Base-by-base conservation (phyloP, 495 filamentous ascomycete species). In the Cairneyella variabilis region DNA sequence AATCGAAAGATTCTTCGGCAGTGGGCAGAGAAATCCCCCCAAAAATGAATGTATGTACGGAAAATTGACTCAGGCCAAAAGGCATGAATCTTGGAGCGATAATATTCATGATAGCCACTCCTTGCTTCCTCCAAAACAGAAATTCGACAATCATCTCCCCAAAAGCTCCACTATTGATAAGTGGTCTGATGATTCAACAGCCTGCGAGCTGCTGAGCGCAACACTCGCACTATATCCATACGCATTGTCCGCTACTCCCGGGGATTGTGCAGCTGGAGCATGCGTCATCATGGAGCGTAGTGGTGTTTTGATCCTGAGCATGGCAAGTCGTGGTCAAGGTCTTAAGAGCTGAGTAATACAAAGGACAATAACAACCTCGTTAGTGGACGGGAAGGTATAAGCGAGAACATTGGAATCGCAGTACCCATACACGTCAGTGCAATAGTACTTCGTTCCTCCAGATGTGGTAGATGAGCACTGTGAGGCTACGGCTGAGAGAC, bases 271-370 rank as follows among this genome's bases (percentile, higher is more conserved):
- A 79, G 76, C 30, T 70, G 78, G 5, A 72, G 79, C 22, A 56
- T 86, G 83, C 12, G 83, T 83, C 49, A 78, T 66, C 83, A 56
- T 86, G 83, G 9, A 86, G 66, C 14, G 72, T 74, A 8, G 80
- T 85, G 30, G 76, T 81, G 1, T 73, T 71, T 64, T 80, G 78
- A 57, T 84, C 82, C 63, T 85, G 81, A 7, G 56, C 69, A 54
- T 83, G 78, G 68, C 82, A 85, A 2, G 51, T 58, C 22, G 43
- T 59, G 0, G 75, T 58, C 40, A 79, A 43, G 14, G 66, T 63
- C 0, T 76, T 66, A 16, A 85, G 66, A 17, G 65, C 64, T 22
- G 56, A 69, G 63, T 82, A 85, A 63, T 73, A 82, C 32, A 83
- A 67, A 23, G 69, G 67, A 61, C 80, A 83, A 65, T 80, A 36